Percentiles rank a stretch among this genome's conserved stretches.
Conservation (phyloP, 305 asterid genomes). For the Andrographis paniculata region DNA sequence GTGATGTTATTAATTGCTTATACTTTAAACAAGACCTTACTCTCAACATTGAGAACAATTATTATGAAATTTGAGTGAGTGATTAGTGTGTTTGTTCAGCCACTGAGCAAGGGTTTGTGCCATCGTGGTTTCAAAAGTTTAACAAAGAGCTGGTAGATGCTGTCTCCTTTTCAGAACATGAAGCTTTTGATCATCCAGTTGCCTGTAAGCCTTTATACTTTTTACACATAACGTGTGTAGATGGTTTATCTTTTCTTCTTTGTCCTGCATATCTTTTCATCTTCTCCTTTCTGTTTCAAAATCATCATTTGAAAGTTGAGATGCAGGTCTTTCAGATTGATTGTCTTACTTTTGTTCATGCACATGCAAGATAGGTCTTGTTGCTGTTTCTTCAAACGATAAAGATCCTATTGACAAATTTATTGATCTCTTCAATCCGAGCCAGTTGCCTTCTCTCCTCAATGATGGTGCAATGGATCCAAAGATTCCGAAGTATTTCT, state of each 20-base stretch:
- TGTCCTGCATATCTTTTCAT: not conserved
- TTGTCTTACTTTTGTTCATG: constrained; percentile 18
- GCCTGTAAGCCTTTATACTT: constrained; percentile 58
- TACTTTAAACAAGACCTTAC: not conserved
- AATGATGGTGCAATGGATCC: constrained; percentile 97
- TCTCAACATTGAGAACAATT: not conserved
- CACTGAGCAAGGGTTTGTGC: constrained; percentile 55
- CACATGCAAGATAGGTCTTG: constrained; percentile 55
- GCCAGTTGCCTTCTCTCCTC: constrained; percentile 77
- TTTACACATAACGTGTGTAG: constrained; percentile 10
- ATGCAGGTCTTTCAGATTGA: constrained; percentile 18
- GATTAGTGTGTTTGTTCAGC: constrained; percentile 42
- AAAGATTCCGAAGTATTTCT: constrained; percentile 77
- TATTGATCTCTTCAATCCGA: constrained; percentile 74
- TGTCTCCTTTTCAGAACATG: constrained; percentile 91
- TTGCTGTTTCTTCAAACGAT: constrained; percentile 89
- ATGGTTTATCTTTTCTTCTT: not conserved
- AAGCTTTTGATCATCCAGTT: constrained; percentile 98
- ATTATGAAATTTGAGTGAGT: constrained; percentile 19
- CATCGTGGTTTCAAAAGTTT: constrained; percentile 81
- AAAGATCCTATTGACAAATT: constrained; percentile 71
- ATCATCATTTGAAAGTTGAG: constrained; percentile 18
- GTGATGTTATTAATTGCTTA: constrained; percentile 16
- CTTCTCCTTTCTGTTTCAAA: constrained; percentile 11
- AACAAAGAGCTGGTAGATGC: constrained; percentile 76